A percentile compares a stretch with the other conserved stretches of the same genome.
phyloP scores from a whole-genome alignment of 495 filamentous ascomycete species.

The Immersiella caudata region DNA sequence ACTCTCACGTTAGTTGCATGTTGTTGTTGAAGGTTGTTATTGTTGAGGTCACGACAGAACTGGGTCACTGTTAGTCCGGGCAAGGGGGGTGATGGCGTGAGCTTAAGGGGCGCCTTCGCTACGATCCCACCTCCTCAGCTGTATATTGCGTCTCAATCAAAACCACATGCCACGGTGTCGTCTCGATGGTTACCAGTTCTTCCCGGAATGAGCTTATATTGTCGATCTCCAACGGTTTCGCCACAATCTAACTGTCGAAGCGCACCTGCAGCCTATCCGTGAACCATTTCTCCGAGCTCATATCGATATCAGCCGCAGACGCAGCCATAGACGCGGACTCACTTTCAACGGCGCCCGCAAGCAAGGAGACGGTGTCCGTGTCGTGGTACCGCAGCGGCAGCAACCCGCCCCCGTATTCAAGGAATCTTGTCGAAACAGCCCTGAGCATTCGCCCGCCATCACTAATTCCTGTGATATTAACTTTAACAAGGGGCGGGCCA shows the following conservation, averaged over 20 bases:
- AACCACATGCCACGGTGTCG: slow-evolving; percentile 17
- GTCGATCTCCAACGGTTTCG: slow-evolving; percentile 4
- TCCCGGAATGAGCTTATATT: slow-evolving; percentile 29
- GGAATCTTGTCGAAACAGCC: not conserved
- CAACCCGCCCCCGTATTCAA: slow-evolving; percentile 11
- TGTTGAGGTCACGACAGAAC: not conserved
- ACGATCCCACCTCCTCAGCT: not conserved
- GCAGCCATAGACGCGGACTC: not conserved
- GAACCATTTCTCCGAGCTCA: slow-evolving; percentile 13
- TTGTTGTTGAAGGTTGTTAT: not conserved
- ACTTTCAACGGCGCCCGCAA: not conserved
- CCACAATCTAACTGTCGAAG: not conserved
- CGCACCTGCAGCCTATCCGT: slow-evolving; percentile 11
- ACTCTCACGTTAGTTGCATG: slow-evolving; percentile 3
- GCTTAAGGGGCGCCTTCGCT: slow-evolving; percentile 9
- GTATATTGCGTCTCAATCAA: slow-evolving; percentile 30
- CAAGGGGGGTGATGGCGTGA: slow-evolving; percentile 11
- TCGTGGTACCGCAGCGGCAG: slow-evolving; percentile 6
- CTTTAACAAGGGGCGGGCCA: slow-evolving; percentile 5
- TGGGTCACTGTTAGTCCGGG: too few species aligned
- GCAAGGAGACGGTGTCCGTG: not conserved
- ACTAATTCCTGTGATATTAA: slow-evolving; percentile 16
- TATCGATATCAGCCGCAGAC: slow-evolving; percentile 19
- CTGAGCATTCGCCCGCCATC: not conserved
- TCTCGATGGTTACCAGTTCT: slow-evolving; percentile 9